Evolutionary conservation across 1,139 yeast genomes (phyloP).

Genomic region (Yamadazyma epiphylla): DNA sequence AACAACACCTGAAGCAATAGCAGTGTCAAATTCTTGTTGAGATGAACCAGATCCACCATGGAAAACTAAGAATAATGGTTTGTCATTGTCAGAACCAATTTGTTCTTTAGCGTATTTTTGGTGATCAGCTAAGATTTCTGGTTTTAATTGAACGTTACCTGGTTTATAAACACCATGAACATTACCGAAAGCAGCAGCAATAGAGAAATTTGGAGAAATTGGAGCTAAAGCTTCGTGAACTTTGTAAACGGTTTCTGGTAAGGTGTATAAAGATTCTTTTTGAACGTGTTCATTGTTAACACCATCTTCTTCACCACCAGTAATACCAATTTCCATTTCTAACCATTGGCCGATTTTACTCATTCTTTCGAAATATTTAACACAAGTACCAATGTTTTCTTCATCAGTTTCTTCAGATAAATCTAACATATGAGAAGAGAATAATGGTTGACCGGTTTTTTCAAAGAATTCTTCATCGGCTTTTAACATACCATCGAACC

Average conservation of each 20-base stretch:
- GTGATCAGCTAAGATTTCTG: slow-evolving; percentile 93
- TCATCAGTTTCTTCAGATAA: slow-evolving; percentile 95
- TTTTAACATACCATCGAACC: slow-evolving; percentile 97
- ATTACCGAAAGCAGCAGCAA: slow-evolving; percentile 99
- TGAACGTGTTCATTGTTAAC: slow-evolving; percentile 95
- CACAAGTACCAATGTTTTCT: slow-evolving; percentile 92
- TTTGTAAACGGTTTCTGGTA: slow-evolving; percentile 90
- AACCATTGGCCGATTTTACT: slow-evolving; percentile 95
- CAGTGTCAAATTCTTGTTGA: slow-evolving; percentile 87
- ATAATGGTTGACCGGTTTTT: slow-evolving; percentile 87
- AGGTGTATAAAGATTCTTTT: slow-evolving; percentile 86
- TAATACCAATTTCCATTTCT: slow-evolving; percentile 99
- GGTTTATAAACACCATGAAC: slow-evolving; percentile 99
- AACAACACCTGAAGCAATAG: slow-evolving; percentile 91
- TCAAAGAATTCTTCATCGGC: slow-evolving; percentile 94
- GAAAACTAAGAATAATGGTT: slow-evolving; percentile 96
- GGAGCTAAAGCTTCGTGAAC: slow-evolving; percentile 88
- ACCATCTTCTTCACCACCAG: slow-evolving; percentile 99
- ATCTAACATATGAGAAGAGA: slow-evolving; percentile 99
- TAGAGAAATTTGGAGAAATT: slow-evolving; percentile 96
- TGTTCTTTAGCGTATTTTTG: slow-evolving; percentile 78
- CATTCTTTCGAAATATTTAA: slow-evolving; percentile 91
- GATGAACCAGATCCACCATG: slow-evolving; percentile 99
- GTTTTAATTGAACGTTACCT: slow-evolving; percentile 93
- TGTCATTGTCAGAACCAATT: slow-evolving; percentile 48